These are phyloP conservation scores for Ormosia emarginata DNA, from an alignment of 306 rosid species.

Conservation along the genomic window DNA sequence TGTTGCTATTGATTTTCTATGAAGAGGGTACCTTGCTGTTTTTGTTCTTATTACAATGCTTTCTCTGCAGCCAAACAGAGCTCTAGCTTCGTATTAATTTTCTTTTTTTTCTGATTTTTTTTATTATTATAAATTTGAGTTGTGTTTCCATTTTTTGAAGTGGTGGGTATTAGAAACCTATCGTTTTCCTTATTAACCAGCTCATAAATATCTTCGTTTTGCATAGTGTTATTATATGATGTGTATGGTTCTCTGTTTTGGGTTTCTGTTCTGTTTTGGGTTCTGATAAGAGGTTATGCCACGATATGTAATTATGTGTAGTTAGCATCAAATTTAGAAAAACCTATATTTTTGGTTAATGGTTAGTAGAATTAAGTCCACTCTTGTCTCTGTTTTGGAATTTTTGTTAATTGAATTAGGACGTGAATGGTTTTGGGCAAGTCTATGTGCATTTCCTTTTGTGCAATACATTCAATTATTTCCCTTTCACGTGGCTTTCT, in stretches of 20 bases:
- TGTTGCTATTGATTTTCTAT: slow-evolving; percentile 1
- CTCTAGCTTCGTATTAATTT: background rate
- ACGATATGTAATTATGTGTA: background rate
- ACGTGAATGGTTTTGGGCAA: background rate
- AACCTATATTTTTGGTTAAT: background rate
- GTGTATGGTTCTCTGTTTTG: slow-evolving; percentile 4
- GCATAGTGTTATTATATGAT: background rate
- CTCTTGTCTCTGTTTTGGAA: background rate
- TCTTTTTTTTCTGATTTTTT: background rate
- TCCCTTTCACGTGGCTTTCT: slow-evolving; percentile 24
- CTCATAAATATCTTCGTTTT: background rate
- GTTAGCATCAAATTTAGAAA: slow-evolving; percentile 5
- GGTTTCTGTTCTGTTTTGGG: background rate
- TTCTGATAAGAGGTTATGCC: background rate
- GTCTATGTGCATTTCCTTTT: background rate
- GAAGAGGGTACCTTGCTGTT: background rate
- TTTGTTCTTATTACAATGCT: slow-evolving; percentile 5
- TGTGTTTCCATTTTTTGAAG: background rate
- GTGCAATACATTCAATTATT: slow-evolving; percentile 22
- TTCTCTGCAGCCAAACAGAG: slow-evolving; percentile 25
- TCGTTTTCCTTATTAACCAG: slow-evolving; percentile 10
- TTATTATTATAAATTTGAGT: background rate
- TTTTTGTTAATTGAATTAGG: slow-evolving; percentile 13
- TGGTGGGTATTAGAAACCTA: background rate
- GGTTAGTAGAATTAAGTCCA: slow-evolving; percentile 6